These are phyloP conservation scores for Cardamine chenopodiifolia DNA, from an alignment of 345 rosid species.

Conservation along the genomic window DNA sequence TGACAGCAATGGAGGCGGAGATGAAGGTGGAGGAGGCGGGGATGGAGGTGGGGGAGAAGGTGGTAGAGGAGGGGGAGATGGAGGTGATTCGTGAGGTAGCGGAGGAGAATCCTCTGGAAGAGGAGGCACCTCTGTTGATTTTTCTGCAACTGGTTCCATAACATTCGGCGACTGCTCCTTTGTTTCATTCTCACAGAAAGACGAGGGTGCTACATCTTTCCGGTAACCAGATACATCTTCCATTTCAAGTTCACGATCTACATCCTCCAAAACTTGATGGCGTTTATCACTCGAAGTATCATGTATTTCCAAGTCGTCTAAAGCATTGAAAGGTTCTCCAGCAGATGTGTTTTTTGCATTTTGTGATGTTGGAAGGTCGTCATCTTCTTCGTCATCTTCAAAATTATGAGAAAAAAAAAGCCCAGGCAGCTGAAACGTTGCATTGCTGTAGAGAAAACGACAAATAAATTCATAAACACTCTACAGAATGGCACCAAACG, in stretches of 20 bases:
- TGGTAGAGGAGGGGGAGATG: slow-evolving; percentile 67
- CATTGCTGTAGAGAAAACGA: slow-evolving; percentile 62
- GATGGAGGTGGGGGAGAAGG: slow-evolving; percentile 66
- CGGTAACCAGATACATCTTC: slow-evolving; percentile 82
- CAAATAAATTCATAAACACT: slow-evolving; percentile 6
- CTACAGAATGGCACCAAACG: slow-evolving; percentile 12
- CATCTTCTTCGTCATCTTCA: slow-evolving; percentile 74
- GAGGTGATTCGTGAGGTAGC: slow-evolving; percentile 70
- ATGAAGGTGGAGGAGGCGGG: slow-evolving; percentile 45
- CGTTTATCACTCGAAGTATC: slow-evolving; percentile 63
- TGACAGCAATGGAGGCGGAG: slow-evolving; percentile 54
- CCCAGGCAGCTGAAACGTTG: slow-evolving; percentile 91
- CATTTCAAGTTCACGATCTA: slow-evolving; percentile 97
- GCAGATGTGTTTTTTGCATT: slow-evolving; percentile 47
- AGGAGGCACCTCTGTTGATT: slow-evolving; percentile 44
- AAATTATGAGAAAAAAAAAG: slow-evolving; percentile 65
- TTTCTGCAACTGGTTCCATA: slow-evolving; percentile 43
- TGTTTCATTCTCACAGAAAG: slow-evolving; percentile 48
- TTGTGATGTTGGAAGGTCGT: slow-evolving; percentile 52
- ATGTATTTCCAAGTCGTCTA: slow-evolving; percentile 52
- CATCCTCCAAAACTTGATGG: slow-evolving; percentile 81
- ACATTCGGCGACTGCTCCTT: slow-evolving; percentile 46
- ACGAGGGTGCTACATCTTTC: slow-evolving; percentile 55
- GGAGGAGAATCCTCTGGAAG: slow-evolving; percentile 61
- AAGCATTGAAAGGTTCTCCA: slow-evolving; percentile 47